These are phyloP conservation scores for Verticillium albo-atrum DNA, from an alignment of 2,329 filamentous ascomycete species.

Conservation along the genomic window DNA sequence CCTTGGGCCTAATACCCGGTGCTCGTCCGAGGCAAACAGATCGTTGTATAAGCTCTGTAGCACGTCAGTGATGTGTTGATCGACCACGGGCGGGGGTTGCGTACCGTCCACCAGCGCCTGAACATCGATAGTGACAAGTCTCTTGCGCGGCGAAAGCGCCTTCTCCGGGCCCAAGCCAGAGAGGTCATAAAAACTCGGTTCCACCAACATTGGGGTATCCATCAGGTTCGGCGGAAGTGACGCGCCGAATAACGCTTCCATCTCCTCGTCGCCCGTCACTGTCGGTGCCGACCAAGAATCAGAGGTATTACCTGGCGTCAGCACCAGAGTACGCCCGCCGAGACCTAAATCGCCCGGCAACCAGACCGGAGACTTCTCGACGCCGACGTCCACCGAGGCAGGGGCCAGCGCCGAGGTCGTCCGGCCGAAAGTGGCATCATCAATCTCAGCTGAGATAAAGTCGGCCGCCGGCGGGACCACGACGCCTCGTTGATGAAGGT, in stretches of 20 bases:
- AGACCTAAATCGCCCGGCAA: not conserved
- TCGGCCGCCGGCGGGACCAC: constrained; percentile 56
- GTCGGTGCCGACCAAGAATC: not conserved
- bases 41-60: constrained; percentile 26
- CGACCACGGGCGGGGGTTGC: constrained; percentile 1
- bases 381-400: not conserved
- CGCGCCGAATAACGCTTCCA: not conserved
- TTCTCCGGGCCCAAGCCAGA: not conserved
- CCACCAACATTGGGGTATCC: not conserved
- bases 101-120: constrained; percentile 23
- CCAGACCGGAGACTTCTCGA: not conserved
- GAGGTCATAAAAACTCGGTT: constrained; percentile 1
- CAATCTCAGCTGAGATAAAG: constrained; percentile 55
- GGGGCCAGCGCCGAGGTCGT: not conserved
- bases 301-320: not conserved
- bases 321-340: not conserved
- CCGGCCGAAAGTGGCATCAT: constrained; percentile 34
- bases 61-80: not conserved
- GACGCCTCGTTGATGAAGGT: constrained; percentile 61
- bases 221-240: not conserved
- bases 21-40: constrained; percentile 34
- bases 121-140: constrained; percentile 28
- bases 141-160: constrained; percentile 17
- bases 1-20: constrained; percentile 32
- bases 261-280: not conserved